These are phyloP conservation scores for Plasmodium gaboni DNA, from an alignment of 169 alveolate genomes.

Conservation along the genomic window DNA sequence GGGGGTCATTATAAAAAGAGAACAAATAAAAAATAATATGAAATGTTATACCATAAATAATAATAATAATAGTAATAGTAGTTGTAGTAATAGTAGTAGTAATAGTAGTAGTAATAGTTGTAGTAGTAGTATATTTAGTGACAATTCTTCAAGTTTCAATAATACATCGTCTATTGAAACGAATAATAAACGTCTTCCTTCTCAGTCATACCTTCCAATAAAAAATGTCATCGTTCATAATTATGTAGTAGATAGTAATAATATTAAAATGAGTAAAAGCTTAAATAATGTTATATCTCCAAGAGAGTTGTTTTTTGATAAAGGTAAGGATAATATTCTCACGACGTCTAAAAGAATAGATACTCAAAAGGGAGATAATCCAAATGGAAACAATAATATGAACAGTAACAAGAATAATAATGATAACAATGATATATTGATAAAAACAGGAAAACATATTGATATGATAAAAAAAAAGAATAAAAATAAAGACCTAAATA, in stretches of 20 bases:
- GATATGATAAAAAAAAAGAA: background rate
- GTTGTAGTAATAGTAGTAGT: no score
- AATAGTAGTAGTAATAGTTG: no score
- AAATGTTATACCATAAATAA: no score
- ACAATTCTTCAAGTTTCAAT: no score
- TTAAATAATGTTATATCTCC: conserved; percentile 95
- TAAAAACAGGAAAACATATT: background rate
- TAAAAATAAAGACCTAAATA: background rate
- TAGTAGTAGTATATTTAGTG: no score
- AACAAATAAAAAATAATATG: no score
- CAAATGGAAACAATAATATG: background rate
- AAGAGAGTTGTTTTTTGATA: conserved; percentile 82
- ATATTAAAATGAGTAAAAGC: conserved; percentile 95
- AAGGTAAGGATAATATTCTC: background rate
- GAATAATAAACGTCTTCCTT: no score
- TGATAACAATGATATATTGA: background rate
- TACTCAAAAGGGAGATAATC: background rate
- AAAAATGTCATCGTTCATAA: conserved; percentile 94
- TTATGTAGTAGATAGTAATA: conserved; percentile 94
- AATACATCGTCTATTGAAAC: no score
- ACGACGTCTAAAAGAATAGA: background rate
- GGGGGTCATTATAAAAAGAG: no score
- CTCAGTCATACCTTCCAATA: conserved; percentile 87
- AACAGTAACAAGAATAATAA: background rate
- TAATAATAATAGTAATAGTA: no score